phyloP scores from a whole-genome alignment of 1,284 basidiomycete species.

The Jaminaea rosea region DNA sequence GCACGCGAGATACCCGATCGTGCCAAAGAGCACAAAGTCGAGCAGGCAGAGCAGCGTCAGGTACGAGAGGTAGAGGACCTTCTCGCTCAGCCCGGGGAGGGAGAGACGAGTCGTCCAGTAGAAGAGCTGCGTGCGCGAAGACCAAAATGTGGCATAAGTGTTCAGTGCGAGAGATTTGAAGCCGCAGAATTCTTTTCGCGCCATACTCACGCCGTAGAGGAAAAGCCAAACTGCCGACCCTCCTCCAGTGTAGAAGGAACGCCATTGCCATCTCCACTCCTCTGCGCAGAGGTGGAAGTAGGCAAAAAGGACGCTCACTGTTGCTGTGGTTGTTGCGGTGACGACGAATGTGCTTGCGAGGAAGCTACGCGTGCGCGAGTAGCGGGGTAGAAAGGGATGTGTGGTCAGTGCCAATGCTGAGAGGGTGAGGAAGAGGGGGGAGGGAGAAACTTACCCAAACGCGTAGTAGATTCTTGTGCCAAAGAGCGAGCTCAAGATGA shows the following conservation, averaged over 20 bases:
- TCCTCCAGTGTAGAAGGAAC: constrained; percentile 85
- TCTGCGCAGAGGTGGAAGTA: constrained; percentile 88
- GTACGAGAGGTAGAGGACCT: constrained; percentile 84
- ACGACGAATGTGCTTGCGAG: constrained; percentile 77
- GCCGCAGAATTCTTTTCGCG: constrained; percentile 1
- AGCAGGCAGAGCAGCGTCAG: constrained; percentile 71
- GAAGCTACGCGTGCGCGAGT: too few relatives aligned
- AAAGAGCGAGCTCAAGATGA: constrained; percentile 83
- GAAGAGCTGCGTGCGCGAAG: too few relatives aligned
- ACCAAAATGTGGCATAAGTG: neutral
- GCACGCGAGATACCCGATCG: constrained; percentile 15
- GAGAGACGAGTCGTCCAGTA: constrained; percentile 82
- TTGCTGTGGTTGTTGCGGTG: constrained; percentile 53
- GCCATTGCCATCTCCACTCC: constrained; percentile 97
- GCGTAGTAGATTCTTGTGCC: constrained; percentile 64
- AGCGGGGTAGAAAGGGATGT: too few relatives aligned
- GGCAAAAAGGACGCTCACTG: constrained; percentile 35
- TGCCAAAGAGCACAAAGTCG: constrained; percentile 78
- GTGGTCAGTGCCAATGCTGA: constrained; percentile 5
- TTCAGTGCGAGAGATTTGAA: neutral
- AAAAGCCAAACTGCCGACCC: constrained; percentile 88
- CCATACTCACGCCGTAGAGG: constrained; percentile 62
- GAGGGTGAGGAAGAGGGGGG: neutral
- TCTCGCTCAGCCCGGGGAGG: constrained; percentile 71
- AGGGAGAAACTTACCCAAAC: constrained; percentile 8